Conservation (phyloP, 2,329 filamentous ascomycete genomes). For the Leptographium galeiforme region DNA sequence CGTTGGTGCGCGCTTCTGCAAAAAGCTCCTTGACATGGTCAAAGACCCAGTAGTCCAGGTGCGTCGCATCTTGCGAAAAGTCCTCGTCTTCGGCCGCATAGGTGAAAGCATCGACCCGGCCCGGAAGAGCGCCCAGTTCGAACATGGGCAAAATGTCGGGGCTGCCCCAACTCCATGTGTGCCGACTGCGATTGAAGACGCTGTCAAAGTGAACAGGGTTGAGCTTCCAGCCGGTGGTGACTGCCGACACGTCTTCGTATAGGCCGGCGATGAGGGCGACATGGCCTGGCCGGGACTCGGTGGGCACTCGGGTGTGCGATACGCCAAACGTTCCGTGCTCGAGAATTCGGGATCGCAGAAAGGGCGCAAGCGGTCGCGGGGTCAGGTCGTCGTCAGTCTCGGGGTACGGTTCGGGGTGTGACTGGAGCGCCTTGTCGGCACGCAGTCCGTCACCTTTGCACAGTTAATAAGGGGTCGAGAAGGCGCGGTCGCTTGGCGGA, state of each 20-base stretch:
- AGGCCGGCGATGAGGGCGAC: slow-evolving; percentile 92
- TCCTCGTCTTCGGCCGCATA: slow-evolving; percentile 83
- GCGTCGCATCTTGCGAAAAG: slow-evolving; percentile 68
- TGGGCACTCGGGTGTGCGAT: slow-evolving; percentile 91
- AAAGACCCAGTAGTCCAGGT: slow-evolving; percentile 90
- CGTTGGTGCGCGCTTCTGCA: slow-evolving; percentile 62
- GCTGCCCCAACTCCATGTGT: slow-evolving; percentile 99
- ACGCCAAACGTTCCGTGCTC: slow-evolving; percentile 91
- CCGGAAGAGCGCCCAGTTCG: slow-evolving; percentile 76
- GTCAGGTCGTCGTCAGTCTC: slow-evolving; percentile 49
- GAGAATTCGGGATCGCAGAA: slow-evolving; percentile 76
- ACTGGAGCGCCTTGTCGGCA: slow-evolving; percentile 95
- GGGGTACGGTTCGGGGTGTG: slow-evolving; percentile 73
- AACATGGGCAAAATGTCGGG: slow-evolving; percentile 98
- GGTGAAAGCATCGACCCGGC: slow-evolving; percentile 72
- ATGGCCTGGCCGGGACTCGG: slow-evolving; percentile 90
- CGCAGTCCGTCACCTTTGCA: slow-evolving; percentile 73
- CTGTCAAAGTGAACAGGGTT: slow-evolving; percentile 98
- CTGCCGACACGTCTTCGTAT: slow-evolving; percentile 95
- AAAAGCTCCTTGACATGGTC: slow-evolving; percentile 85
- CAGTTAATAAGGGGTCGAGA: background rate
- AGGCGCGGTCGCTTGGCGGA: background rate
- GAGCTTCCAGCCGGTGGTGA: slow-evolving; percentile 95
- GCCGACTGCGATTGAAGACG: slow-evolving; percentile 89
- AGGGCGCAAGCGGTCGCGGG: slow-evolving; percentile 76